Conservation (phyloP, 176 grass and related monocot genomes). For the Paspalum notatum region DNA sequence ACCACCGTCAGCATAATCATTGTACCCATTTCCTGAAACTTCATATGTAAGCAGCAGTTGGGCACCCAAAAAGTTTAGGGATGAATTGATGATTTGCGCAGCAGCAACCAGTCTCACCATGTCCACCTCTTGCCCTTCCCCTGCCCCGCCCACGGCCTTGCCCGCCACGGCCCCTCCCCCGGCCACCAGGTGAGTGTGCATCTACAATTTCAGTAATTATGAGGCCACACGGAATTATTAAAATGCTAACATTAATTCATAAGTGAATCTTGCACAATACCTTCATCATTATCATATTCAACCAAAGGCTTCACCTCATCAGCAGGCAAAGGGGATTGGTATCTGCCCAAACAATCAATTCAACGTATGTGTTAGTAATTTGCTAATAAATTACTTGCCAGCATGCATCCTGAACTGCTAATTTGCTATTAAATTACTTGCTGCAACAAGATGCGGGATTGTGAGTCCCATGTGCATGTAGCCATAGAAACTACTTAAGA, state of each 20-base stretch:
- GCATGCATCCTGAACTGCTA: neutral
- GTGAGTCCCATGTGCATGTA: neutral
- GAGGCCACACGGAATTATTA: neutral
- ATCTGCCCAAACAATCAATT: conserved; percentile 58
- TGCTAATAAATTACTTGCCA: neutral
- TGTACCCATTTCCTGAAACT: conserved; percentile 62
- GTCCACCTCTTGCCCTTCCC: conserved; percentile 60
- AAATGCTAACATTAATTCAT: neutral
- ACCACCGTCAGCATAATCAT: conserved; percentile 53
- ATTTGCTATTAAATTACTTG: neutral
- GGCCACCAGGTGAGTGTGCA: conserved; percentile 61
- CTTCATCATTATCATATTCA: conserved; percentile 87
- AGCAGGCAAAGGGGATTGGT: conserved; percentile 88
- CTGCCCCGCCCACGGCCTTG: conserved; percentile 48
- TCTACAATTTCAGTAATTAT: conserved; percentile 63
- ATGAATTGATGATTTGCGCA: conserved; percentile 10
- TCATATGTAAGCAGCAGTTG: conserved; percentile 29
- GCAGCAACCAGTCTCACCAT: conserved; percentile 45
- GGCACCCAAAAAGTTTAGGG: neutral
- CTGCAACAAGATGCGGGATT: neutral
- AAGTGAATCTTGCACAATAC: conserved; percentile 39
- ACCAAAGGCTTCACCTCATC: conserved; percentile 82
- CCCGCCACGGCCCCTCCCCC: conserved; percentile 76
- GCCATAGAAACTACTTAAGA: neutral
- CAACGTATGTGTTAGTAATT: neutral